Evolutionary conservation across 2,329 filamentous ascomycete species (phyloP), one percentile per base, ranked within the genome.

Genomic region (Pseudocercospora fuligena): DNA sequence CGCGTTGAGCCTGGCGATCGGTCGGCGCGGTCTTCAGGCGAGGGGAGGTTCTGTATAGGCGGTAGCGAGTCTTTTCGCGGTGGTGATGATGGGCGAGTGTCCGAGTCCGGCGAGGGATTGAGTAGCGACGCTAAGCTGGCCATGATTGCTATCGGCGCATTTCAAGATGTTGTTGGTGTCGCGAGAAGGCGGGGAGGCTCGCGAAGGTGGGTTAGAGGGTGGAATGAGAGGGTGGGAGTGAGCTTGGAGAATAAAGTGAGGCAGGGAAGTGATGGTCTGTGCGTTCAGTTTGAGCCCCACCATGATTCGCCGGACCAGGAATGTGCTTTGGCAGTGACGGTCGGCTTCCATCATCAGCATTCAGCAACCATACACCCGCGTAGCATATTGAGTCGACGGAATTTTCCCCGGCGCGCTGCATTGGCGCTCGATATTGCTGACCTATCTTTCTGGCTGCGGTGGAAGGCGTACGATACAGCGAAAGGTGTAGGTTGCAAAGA

Each of bases 111-210:
- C 57, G 74, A 74, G 19, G 78, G 78, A 70, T 80, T 80, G 66
- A 80, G 75, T 63, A 80, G 74, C 25, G 74, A 74, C 25, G 78
- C 78, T 49, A 75, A 69, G 49, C 69, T 69, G 68, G 72, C 69
- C 73, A 75, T 74, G 63, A 58, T 33, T 66, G 60, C 49, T 65
- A 64, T 33, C 16, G 31, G 19, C n/a, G 29, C 56, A 58, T 58
- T 58, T 21, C 56, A 40, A 58, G 29, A 19, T 9, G 27, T 29
- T 4, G 27, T n/a, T 21, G 53, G 53, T 23, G 53, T 27, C 9
- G 27, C 51, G 51, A 29, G 51, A 19, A n/a, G 27, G 3, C 6
- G 11, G 16, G 5, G 9, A 11, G 12, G 29, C 31, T 58, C 56
- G n/a, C 29, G 33, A 27, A 23, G 19, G 31, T 16, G 56, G 56